Evolutionary conservation across 768 basidiomycete species (phyloP).

Genomic region (Boletus vermiculosoides): DNA sequence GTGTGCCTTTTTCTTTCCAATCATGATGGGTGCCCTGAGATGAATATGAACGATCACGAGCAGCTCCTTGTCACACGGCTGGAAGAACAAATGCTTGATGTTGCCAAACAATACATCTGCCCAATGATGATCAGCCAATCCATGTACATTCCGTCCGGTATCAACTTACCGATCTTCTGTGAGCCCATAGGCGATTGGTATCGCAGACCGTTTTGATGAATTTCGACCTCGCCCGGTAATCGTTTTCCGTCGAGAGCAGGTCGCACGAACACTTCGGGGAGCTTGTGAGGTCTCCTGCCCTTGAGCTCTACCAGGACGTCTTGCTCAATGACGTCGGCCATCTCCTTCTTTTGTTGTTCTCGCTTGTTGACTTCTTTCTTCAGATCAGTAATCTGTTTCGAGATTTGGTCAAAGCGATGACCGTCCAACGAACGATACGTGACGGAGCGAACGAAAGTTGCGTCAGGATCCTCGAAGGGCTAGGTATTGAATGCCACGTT

Average conservation of each 20-base stretch:
- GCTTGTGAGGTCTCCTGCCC: conserved; percentile 79
- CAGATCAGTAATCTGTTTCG: conserved; percentile 89
- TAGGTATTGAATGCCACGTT: conserved; percentile 27
- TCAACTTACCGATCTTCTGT: conserved; percentile 80
- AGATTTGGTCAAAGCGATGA: conserved; percentile 84
- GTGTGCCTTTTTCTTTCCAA: conserved; percentile 97
- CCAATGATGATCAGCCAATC: conserved; percentile 4
- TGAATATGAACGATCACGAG: conserved; percentile 93
- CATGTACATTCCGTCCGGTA: background rate
- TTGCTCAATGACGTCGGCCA: conserved; percentile 98
- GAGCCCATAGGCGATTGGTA: conserved; percentile 85
- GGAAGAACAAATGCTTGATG: conserved; percentile 98
- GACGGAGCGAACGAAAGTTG: conserved; percentile 93
- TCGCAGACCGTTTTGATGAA: conserved; percentile 95
- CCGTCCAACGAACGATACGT: conserved; percentile 90
- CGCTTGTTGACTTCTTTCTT: conserved; percentile 97
- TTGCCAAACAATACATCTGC: conserved; percentile 93
- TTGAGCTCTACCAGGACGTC: conserved; percentile 86
- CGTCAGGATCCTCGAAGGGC: conserved; percentile 96
- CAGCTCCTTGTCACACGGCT: conserved; percentile 95
- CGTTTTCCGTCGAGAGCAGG: conserved; percentile 95
- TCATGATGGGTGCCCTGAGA: conserved; percentile 94
- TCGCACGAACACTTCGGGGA: conserved; percentile 90
- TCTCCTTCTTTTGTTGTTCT: conserved; percentile 96
- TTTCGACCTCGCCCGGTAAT: conserved; percentile 95